These are phyloP conservation scores for Alternaria dauci DNA, from an alignment of 2,329 filamentous ascomycete genomes.

Conservation along the genomic window DNA sequence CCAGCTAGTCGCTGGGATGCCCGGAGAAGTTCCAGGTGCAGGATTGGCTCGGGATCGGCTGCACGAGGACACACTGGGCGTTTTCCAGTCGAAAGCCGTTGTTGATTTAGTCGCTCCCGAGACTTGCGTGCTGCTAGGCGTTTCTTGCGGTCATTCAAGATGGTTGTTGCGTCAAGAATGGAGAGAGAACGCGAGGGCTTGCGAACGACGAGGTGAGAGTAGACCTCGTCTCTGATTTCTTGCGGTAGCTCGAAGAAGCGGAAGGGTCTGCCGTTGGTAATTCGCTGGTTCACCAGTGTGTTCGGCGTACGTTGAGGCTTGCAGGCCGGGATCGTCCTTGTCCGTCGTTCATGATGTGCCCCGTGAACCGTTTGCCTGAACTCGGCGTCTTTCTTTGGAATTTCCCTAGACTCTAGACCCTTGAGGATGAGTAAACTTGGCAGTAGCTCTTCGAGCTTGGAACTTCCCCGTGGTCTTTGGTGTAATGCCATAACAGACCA, in stretches of 20 bases:
- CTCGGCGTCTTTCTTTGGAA: slow-evolving; percentile 2
- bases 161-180: slow-evolving; percentile 35
- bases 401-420: slow-evolving; percentile 1
- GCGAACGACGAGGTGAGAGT: slow-evolving; percentile 37
- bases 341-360: slow-evolving; percentile 8
- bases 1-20: slow-evolving; percentile 31
- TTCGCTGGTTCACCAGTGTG: slow-evolving; percentile 2
- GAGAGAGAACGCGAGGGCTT: slow-evolving; percentile 17
- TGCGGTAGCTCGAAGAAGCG: slow-evolving; percentile 39
- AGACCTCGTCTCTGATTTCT: slow-evolving; percentile 42
- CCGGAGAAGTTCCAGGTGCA: slow-evolving; percentile 34
- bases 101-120: slow-evolving; percentile 36
- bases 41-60: slow-evolving; percentile 22
- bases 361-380: neutral
- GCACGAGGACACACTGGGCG: slow-evolving; percentile 29
- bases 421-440: slow-evolving; percentile 11
- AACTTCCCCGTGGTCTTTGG: slow-evolving; percentile 36
- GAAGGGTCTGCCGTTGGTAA: slow-evolving; percentile 27
- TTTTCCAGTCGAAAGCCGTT: slow-evolving; percentile 29
- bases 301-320: slow-evolving; percentile 4
- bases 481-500: slow-evolving; percentile 38
- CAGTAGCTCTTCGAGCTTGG: slow-evolving; percentile 31
- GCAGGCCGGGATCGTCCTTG: slow-evolving; percentile 3
- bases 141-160: slow-evolving; percentile 39
- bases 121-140: slow-evolving; percentile 29